Conservation (phyloP, 129 eudicot species). For the Solidago caesia region DNA sequence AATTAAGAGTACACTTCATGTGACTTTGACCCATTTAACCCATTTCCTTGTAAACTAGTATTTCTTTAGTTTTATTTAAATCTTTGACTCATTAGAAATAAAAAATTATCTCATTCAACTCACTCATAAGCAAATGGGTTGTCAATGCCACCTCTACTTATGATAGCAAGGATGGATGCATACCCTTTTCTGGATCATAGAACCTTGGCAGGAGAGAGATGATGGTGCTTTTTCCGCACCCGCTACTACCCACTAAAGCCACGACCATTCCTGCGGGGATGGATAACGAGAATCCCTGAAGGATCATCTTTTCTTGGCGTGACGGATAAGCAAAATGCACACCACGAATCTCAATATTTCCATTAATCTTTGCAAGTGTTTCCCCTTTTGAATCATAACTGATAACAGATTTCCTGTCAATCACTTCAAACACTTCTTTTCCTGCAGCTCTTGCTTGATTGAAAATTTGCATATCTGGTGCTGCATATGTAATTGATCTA, state of each 20-base stretch:
- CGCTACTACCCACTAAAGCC: conserved; percentile 84
- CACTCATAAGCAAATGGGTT: not conserved
- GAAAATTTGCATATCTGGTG: conserved; percentile 89
- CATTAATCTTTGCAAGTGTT: conserved; percentile 43
- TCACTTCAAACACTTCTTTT: conserved; percentile 77
- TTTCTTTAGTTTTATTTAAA: not conserved
- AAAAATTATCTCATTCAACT: not conserved
- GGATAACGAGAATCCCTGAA: conserved; percentile 72
- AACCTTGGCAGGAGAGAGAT: conserved; percentile 74
- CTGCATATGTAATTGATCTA: conserved; percentile 84
- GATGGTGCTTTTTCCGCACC: conserved; percentile 90
- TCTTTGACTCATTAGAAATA: not conserved
- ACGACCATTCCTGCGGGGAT: conserved; percentile 85
- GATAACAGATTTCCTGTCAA: conserved; percentile 53
- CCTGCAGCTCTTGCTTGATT: conserved; percentile 91
- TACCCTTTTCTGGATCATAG: conserved; percentile 76
- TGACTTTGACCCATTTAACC: not conserved
- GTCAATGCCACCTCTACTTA: not conserved
- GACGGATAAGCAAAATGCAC: conserved; percentile 80
- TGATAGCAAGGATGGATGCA: not conserved
- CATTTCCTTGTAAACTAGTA: not conserved
- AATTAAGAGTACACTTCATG: not conserved
- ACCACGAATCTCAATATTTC: conserved; percentile 55
- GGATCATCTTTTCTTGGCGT: conserved; percentile 53
- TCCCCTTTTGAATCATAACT: conserved; percentile 53